Base-by-base conservation (phyloP, 345 rosid species). In the Moricandia arvensis region DNA sequence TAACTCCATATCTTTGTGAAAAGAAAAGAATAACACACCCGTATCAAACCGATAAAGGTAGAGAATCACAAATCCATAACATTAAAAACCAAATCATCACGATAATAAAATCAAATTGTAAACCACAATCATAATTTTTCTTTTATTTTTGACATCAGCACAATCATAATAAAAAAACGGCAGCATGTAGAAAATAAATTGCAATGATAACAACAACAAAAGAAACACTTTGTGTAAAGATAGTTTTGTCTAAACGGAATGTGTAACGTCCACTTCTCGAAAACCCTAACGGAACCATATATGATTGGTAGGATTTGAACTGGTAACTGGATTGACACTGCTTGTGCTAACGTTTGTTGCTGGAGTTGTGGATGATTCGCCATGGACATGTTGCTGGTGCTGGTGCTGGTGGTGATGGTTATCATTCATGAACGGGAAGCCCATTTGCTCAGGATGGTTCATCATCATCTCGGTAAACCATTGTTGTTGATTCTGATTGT, bases 251-350 rank as follows among this genome's bases (percentile, higher is more conserved):
- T 21, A 8, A 24, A 17, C n/a, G 31, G 31, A 55, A 55, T 58
- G 62, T 6, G 6, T 18, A 57, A 57, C 33, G 15, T 57, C 33
- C 15, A 29, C 21, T 58, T 41, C 18, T 29, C 18, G 2, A 34
- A 27, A 13, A 29, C 18, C 10, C 12, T 75, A 27, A 11, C 3
- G 57, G 11, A 60, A 75, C 74, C 79, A 75, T 0, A 35, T 8
- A 27, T 59, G 49, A 1, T 47, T 49, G 41, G 68, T 75, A 27
- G 7, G 41, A 5, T 35, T 68, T 15, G 79, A n/a, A 49, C 5
- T 6, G 15, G 29, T 55, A 55, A 21, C 59, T 9, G 59, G 59
- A 21, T 55, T 66, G 21, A 11, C 2, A 59, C 33, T 66, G 38
- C 18, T 75, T 61, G 57, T 12, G 55, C 41, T 35, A 7, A 18